phyloP scores from a whole-genome alignment of 1,139 yeast species.

The Hyphopichia burtonii region DNA sequence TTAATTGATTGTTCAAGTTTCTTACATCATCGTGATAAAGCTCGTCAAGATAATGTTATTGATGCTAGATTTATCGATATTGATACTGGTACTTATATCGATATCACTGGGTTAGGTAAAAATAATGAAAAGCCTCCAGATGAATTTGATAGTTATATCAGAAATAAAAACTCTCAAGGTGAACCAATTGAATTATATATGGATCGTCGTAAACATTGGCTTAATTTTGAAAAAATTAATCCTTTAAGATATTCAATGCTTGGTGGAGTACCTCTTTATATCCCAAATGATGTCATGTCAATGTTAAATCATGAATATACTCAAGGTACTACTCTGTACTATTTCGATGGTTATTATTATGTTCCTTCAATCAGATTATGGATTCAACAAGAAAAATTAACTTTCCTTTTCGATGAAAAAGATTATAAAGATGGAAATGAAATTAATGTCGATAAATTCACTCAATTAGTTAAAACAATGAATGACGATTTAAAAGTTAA shows the following conservation, averaged over 20 bases:
- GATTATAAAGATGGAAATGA: conserved; percentile 12
- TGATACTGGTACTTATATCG: conserved; percentile 38
- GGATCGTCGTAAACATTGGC: conserved; percentile 40
- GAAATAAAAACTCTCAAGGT: conserved; percentile 10
- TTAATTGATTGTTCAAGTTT: conserved; percentile 34
- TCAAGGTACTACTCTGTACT: conserved; percentile 23
- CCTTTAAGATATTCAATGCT: conserved; percentile 33
- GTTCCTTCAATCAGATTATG: conserved; percentile 33
- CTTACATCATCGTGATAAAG: conserved; percentile 29
- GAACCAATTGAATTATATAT: conserved; percentile 25
- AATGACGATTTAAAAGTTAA: conserved; percentile 25
- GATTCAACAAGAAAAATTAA: conserved; percentile 24
- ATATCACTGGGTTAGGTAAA: conserved; percentile 35
- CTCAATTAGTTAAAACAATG: conserved; percentile 15
- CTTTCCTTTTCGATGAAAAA: conserved; percentile 11
- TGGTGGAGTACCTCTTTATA: conserved; percentile 36
- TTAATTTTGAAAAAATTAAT: conserved; percentile 26
- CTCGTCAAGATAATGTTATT: conserved; percentile 32
- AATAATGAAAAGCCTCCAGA: conserved; percentile 31
- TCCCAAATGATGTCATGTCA: conserved; percentile 34
- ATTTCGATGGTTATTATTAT: conserved; percentile 27
- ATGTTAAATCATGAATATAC: conserved; percentile 32
- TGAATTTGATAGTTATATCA: conserved; percentile 23
- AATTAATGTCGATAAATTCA: conserved; percentile 12
- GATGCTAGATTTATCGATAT: conserved; percentile 40